phyloP scores from a whole-genome alignment of 306 rosid genomes.

The Acacia crassicarpa region DNA sequence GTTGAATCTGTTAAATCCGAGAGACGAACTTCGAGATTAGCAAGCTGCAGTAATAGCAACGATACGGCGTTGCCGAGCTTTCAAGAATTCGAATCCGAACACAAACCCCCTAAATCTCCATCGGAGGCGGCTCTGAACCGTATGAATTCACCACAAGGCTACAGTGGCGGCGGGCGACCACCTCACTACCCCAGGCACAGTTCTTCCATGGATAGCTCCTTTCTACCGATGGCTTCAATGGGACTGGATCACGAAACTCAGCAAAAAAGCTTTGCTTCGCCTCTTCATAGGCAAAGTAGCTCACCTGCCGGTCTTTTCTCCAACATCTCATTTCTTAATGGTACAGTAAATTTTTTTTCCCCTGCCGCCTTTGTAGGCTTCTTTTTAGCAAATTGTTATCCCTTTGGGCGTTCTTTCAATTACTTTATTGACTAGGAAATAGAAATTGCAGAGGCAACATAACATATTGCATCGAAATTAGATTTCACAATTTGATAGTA shows the following conservation, averaged over 20 bases:
- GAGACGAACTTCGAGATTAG: slow-evolving; percentile 52
- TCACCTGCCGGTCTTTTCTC: slow-evolving; percentile 63
- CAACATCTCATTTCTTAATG: slow-evolving; percentile 56
- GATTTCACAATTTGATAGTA: background rate
- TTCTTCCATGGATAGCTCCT: slow-evolving; percentile 42
- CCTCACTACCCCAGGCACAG: slow-evolving; percentile 60
- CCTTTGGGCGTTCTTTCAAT: background rate
- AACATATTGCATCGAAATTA: background rate
- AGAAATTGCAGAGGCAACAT: background rate
- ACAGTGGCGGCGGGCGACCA: slow-evolving; percentile 47
- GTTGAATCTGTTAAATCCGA: slow-evolving; percentile 23
- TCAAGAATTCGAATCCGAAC: slow-evolving; percentile 42
- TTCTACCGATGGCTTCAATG: slow-evolving; percentile 50
- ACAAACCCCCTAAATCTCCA: slow-evolving; percentile 30
- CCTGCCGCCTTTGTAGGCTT: background rate
- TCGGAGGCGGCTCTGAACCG: slow-evolving; percentile 30
- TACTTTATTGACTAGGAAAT: background rate
- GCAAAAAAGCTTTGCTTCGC: slow-evolving; percentile 32
- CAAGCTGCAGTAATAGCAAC: slow-evolving; percentile 9
- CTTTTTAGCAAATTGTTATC: background rate
- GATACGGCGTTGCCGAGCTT: slow-evolving; percentile 43
- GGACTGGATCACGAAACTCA: slow-evolving; percentile 38
- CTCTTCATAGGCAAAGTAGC: slow-evolving; percentile 63
- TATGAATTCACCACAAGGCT: slow-evolving; percentile 48
- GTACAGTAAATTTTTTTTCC: slow-evolving; percentile 34